Base-by-base conservation (phyloP, 345 rosid genomes). In the Corymbia maculata region DNA sequence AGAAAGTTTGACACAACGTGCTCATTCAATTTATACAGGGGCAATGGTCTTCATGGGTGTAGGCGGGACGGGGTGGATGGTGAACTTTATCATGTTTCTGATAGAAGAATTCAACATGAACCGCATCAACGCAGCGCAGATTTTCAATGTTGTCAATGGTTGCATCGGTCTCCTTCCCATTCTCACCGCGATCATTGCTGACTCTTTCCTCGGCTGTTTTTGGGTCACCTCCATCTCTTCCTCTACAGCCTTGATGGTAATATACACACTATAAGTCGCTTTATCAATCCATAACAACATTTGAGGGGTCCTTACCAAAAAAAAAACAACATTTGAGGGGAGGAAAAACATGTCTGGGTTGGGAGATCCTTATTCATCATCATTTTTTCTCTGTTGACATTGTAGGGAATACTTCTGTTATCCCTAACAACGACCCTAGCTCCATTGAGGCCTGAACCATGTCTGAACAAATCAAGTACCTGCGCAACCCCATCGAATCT, bases 201-300 rank as follows among this genome's bases (percentile, higher is more conserved):
- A 95, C 85, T 93, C 95, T 32, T 89, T 90, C 87, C 52, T 92
- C 1, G 92, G 94, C 45, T 89, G 91, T 88, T 90, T 90, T 85
- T 53, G 89, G 1, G 87, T 94, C 86, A 86, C 92, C n/a, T 55
- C 88, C 55, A 84, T 59, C n/a, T 92, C 95, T 51, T 32, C 89
- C 79, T 88, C 89, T 13, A 36, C 92, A 57, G 92, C 92, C n/a
- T 59, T 90, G 19, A 55, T 87, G 88, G 97, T 93, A 90, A 59
- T 36, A 28, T 0, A 52, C 64, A 9, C 64, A 1, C 11, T 7
- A 57, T 24, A 57, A 57, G 28, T 24, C n/a, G 64, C 64, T 22
- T 57, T 24, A 57, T 66, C 2, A n/a, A 30, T 66, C 75, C 19
- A 0, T 4, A 66, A 66, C 42, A n/a, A n/a, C n/a, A n/a, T n/a